phyloP scores from a whole-genome alignment of 2,329 filamentous ascomycete genomes.

The Colletotrichum scovillei region DNA sequence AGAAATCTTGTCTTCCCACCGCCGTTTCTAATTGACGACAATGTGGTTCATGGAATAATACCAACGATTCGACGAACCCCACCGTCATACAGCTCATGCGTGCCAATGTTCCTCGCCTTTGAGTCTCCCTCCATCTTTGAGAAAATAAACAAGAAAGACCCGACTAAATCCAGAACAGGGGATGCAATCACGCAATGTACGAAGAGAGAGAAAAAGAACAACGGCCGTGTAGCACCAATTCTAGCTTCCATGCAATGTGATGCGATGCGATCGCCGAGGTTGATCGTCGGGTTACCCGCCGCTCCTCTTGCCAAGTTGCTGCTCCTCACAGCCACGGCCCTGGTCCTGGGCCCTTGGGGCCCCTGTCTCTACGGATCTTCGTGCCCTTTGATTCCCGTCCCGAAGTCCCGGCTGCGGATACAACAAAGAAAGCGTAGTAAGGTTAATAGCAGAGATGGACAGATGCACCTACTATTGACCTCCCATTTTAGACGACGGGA shows the following conservation, averaged over 20 bases:
- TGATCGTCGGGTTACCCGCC: background rate
- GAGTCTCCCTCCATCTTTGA: background rate
- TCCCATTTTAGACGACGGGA: background rate
- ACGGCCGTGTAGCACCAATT: background rate
- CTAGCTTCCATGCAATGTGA: background rate
- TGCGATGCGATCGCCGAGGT: slow-evolving; percentile 4
- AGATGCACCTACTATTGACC: background rate
- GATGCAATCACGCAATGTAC: background rate
- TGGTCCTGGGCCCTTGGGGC: background rate
- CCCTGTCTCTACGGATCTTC: background rate
- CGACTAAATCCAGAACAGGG: background rate
- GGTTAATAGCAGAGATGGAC: no score
- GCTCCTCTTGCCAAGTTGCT: no score
- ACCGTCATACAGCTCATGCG: background rate
- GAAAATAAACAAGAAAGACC: background rate
- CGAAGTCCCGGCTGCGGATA: background rate
- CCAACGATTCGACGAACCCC: background rate
- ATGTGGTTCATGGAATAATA: background rate
- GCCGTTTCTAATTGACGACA: background rate
- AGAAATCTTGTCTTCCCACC: background rate
- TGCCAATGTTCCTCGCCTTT: background rate
- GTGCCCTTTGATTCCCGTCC: background rate
- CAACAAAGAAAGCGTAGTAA: no score
- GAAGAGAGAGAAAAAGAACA: background rate
- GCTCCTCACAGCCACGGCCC: background rate